A percentile compares a stretch with the other conserved stretches of the same genome.
phyloP scores from a whole-genome alignment of 495 filamentous ascomycete species.

The Penicillium lividum region DNA sequence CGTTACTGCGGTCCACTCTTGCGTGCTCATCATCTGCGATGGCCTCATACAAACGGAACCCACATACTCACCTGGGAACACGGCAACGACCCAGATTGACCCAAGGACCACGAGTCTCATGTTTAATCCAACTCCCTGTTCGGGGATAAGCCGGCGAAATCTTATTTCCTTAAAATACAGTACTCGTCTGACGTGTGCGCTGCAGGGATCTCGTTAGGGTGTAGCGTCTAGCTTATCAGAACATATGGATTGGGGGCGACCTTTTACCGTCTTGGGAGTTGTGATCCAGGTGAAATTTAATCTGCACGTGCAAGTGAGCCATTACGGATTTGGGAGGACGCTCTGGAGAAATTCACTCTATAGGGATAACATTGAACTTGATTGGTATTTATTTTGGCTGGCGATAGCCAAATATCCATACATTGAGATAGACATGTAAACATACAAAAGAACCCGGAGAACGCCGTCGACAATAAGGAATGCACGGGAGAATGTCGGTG shows the following conservation, averaged over 20 bases:
- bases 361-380: neutral
- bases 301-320: neutral
- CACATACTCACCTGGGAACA: slow-evolving; percentile 6
- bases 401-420: neutral
- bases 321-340: neutral
- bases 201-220: neutral
- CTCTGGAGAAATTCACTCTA: neutral
- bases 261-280: neutral
- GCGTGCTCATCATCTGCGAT: slow-evolving; percentile 27
- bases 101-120: neutral
- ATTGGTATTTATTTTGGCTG: neutral
- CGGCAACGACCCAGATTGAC: neutral
- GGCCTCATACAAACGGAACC: slow-evolving; percentile 19
- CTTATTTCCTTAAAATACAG: neutral
- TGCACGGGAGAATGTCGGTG: slow-evolving; percentile 9
- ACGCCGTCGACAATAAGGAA: slow-evolving; percentile 11
- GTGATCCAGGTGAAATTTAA: neutral
- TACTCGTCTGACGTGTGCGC: neutral
- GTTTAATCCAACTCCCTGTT: neutral
- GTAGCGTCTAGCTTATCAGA: neutral
- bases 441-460: slow-evolving; percentile 2
- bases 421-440: neutral
- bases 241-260: neutral
- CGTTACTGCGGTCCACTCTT: slow-evolving; percentile 12
- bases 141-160: neutral